Base-by-base conservation (phyloP, 768 basidiomycete genomes). In the Dictyophora rubrovolvata region DNA sequence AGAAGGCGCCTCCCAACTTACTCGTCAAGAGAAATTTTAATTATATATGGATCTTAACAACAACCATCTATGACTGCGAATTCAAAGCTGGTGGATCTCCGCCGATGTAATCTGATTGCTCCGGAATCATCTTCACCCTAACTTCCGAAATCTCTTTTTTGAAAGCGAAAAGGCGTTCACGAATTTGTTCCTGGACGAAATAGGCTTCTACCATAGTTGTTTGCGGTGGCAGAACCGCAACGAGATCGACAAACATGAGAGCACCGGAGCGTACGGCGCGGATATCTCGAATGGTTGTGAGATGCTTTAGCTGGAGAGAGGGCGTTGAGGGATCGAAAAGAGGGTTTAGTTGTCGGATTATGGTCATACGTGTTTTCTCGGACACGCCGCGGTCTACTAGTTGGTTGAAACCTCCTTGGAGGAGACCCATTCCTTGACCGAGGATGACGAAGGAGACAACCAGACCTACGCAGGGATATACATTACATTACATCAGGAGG, bases 361-460 rank as follows among this genome's bases (percentile, higher is more conserved):
- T 77, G 16, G 77, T 75, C 23, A 70, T 69, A 48, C 74, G 77
- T 49, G 83, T 85, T 54, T 70, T 68, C 8, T 69, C 68, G 0
- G 89, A 82, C 28, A 92, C 81, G 16, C 91, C 84, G 17, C 86
- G 88, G 65, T 96, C 93, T 0, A 88, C 87, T 60, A 96, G 75
- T 67, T 96, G 92, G 17, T 80, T 76, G 73, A 89, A 81, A 1
- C 91, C 88, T 16, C 83, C 83, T 37, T 74, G 68, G 48, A 91
- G 74, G 23, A 96, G 73, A 5, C 70, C 72, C 53, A 84, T 71
- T 18, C 93, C 89, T 68, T 96, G 91, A 61, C 77, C 78, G 4
- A 95, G 73, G 69, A 98, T 93, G 55, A 95, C 82, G 57, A 87
- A 68, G n/a, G 92, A 93, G n/a, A 95, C 91, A 53, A 93, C 65